Percentiles rank a stretch among this genome's conserved stretches.
phyloP scores from a whole-genome alignment of 441 rosid species.

The Populus hybrid region DNA sequence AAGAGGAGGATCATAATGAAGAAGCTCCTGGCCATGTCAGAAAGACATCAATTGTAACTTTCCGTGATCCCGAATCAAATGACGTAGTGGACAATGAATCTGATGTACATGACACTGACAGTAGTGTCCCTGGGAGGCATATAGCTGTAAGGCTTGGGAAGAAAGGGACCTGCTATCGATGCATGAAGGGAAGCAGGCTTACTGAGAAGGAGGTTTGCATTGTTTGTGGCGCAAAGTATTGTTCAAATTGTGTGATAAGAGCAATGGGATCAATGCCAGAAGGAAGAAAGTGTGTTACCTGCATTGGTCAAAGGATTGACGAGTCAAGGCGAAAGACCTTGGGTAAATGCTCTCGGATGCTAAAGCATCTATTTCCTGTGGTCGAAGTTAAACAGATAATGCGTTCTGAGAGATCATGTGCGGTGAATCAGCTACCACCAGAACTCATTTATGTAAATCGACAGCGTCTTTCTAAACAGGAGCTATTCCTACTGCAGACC shows the following conservation, averaged over 20 bases:
- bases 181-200: conserved; percentile 72
- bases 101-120: conserved; percentile 34
- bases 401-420: conserved; percentile 71
- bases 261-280: conserved; percentile 99
- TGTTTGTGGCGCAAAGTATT: conserved; percentile 88
- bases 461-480: conserved; percentile 49
- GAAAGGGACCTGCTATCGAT: conserved; percentile 83
- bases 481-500: conserved; percentile 56
- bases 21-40: conserved; percentile 37
- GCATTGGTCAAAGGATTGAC: conserved; percentile 76
- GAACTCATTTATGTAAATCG: conserved; percentile 70
- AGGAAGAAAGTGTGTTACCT: conserved; percentile 90
- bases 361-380: conserved; percentile 60
- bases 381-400: conserved; percentile 66
- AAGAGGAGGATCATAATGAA: conserved; percentile 36
- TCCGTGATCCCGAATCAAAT: conserved; percentile 46
- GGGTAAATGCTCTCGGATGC: conserved; percentile 76
- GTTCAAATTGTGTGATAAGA: conserved; percentile 69
- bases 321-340: conserved; percentile 61
- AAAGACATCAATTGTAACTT: conserved; percentile 56
- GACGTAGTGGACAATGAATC: conserved; percentile 22
- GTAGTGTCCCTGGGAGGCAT: conserved; percentile 33
- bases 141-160: conserved; percentile 64
- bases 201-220: conserved; percentile 87
- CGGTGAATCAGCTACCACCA: conserved; percentile 79